Evolutionary conservation across 1,284 basidiomycete genomes (phyloP).

Genomic region (Ceratobasidium sp.): DNA sequence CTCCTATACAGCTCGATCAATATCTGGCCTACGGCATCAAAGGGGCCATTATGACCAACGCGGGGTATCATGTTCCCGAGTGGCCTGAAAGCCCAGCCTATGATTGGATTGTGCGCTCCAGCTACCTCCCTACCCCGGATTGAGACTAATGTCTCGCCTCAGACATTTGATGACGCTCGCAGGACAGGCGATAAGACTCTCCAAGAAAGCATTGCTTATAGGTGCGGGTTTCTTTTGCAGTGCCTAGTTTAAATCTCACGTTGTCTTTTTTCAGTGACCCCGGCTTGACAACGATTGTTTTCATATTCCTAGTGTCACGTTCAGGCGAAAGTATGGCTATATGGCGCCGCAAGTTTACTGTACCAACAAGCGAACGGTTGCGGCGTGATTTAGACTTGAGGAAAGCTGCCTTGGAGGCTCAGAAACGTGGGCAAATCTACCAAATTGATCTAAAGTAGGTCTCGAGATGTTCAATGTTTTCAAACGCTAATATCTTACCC

Average conservation of each 20-base stretch:
- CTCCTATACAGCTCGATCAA: constrained; percentile 38
- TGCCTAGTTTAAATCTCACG: not conserved
- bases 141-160: not conserved
- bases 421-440: constrained; percentile 15
- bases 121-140: no score
- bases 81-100: constrained; percentile 32
- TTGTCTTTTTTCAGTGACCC: constrained; percentile 41
- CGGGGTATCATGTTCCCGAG: constrained; percentile 42
- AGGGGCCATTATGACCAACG: constrained; percentile 45
- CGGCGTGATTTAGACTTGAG: constrained; percentile 33
- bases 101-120: constrained; percentile 33
- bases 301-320: constrained; percentile 45
- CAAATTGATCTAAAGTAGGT: constrained; percentile 24
- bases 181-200: constrained; percentile 43
- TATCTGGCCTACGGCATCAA: constrained; percentile 40
- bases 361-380: constrained; percentile 44
- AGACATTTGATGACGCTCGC: constrained; percentile 43
- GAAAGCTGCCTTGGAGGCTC: constrained; percentile 10
- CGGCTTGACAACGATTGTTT: constrained; percentile 44
- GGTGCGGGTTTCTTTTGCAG: constrained; percentile 26
- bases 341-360: constrained; percentile 42
- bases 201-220: constrained; percentile 45
- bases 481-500: not conserved
- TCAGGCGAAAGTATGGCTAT: constrained; percentile 44
- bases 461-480: not conserved